Evolutionary conservation across 768 basidiomycete genomes (phyloP), one percentile per base, ranked within the genome.

Genomic region (Stropharia rugosoannulata): DNA sequence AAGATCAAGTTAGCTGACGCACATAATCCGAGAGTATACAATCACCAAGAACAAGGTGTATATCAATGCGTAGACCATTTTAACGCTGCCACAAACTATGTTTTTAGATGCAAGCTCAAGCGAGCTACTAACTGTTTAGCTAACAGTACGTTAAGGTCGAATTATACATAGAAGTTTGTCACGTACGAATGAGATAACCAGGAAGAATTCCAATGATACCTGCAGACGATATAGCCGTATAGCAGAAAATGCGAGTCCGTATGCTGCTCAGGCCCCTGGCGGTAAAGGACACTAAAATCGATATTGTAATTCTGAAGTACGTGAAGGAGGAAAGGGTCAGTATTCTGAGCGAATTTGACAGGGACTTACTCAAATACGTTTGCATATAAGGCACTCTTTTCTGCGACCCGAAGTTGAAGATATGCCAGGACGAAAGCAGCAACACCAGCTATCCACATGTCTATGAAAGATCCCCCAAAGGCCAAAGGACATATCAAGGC

Each of bases 41-140:
- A 56, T 15, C 59, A 81, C 81, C 66, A 93, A 69, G 67, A 92
- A 93, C 6, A 93, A 73, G 0, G 91, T 91, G 62, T 92, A 93
- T 32, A 93, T 90, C 58, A 93, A 76, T n/a, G 91, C 89, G 57
- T 90, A 92, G 15, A 93, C 89, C 86, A 93, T 89, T 70, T 90
- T 90, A 57, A 92, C 89, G 57, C 88, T 87, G 36, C 90, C 91
- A 55, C 85, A 87, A 2, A 91, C 82, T 27, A 93, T 90, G 59
- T 93, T 93, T 69, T 90, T 91, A 1, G 90, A 92, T 1, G 89
- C 90, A 53, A 93, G 72, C 67, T 93, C 90, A 59, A 93, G 76
- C 19, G 90, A 90, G 64, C 89, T 89, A 61, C 84, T 91, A 63
- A 93, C 91, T 74, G 54, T 29, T 46, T 62, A 16, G 60, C 39